A percentile compares a stretch with the other conserved stretches of the same genome.
These are phyloP conservation scores for Xylaria grammica DNA, from an alignment of 495 filamentous ascomycete genomes.

Conservation along the genomic window DNA sequence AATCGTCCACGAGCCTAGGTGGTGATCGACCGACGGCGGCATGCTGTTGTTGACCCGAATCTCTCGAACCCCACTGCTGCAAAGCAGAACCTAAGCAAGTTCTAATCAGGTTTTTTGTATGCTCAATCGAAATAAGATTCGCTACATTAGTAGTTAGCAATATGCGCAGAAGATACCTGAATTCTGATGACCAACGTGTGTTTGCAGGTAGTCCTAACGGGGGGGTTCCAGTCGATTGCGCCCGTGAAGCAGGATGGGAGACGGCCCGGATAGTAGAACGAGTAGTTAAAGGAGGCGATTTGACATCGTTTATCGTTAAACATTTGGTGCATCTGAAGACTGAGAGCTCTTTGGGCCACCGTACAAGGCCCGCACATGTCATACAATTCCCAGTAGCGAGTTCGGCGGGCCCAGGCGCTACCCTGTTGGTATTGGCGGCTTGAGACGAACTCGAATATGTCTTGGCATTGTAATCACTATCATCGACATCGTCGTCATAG, in stretches of 20 bases:
- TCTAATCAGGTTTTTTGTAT: slow-evolving; percentile 31
- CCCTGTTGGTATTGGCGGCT: slow-evolving; percentile 33
- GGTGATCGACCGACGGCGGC: slow-evolving; percentile 15
- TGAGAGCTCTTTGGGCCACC: slow-evolving; percentile 78
- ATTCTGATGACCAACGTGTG: slow-evolving; percentile 11
- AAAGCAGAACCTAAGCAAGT: slow-evolving; percentile 34
- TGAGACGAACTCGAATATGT: slow-evolving; percentile 32
- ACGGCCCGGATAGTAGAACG: slow-evolving; percentile 25
- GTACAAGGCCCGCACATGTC: slow-evolving; percentile 80
- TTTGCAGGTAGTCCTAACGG: not conserved
- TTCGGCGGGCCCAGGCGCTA: slow-evolving; percentile 42
- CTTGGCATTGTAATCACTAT: slow-evolving; percentile 31
- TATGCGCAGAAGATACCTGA: not conserved
- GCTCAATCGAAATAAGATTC: slow-evolving; percentile 34
- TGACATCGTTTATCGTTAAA: slow-evolving; percentile 84
- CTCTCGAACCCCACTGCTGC: slow-evolving; percentile 26
- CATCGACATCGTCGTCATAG: slow-evolving; percentile 35
- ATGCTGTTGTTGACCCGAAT: slow-evolving; percentile 1
- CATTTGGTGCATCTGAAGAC: slow-evolving; percentile 86
- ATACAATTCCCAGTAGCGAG: slow-evolving; percentile 75
- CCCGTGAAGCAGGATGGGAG: slow-evolving; percentile 16
- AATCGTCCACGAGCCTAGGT: slow-evolving; percentile 27
- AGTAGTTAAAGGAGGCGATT: slow-evolving; percentile 43
- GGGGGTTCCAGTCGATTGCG: slow-evolving; percentile 19
- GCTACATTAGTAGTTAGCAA: slow-evolving; percentile 22